Conservation (phyloP, 768 basidiomycete species). For the Phanerochaete carnosa region DNA sequence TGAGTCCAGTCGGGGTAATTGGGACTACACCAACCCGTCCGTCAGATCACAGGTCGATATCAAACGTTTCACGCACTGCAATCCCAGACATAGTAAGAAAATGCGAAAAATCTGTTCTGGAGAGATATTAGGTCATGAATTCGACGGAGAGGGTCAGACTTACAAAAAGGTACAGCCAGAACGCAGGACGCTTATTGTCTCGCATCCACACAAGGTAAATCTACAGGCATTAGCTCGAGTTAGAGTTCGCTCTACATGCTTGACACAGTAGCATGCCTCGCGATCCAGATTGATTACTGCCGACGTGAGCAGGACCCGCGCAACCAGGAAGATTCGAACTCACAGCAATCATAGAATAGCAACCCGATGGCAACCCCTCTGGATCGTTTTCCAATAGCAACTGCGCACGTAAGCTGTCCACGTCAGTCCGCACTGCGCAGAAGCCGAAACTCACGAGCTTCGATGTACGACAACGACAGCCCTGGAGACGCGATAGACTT, state of each 20-base stretch:
- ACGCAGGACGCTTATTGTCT: constrained; percentile 8
- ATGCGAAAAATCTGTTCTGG: constrained; percentile 11
- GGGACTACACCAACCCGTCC: not conserved
- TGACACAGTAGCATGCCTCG: constrained; percentile 1
- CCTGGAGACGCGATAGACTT: not conserved
- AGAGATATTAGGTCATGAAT: not conserved
- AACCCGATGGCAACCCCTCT: constrained; percentile 10
- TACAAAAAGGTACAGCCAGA: constrained; percentile 11
- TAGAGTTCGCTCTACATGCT: too few relatives aligned
- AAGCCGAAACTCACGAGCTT: not conserved
- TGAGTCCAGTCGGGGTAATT: not conserved
- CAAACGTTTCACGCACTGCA: constrained; percentile 2
- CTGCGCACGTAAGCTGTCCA: not conserved
- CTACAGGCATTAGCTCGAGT: not conserved
- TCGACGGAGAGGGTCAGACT: not conserved
- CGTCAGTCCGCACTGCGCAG: not conserved
- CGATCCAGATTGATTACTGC: constrained; percentile 11
- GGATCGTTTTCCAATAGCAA: constrained; percentile 9
- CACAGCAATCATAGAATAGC: constrained; percentile 14
- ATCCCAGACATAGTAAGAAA: constrained; percentile 9
- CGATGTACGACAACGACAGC: not conserved
- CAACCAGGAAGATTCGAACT: not conserved
- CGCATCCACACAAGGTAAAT: constrained; percentile 10
- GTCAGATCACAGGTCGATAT: not conserved
- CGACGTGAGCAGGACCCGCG: not conserved